Evolutionary conservation across 352 stramenopile genomes (phyloP).

Genomic region (Pythium utonaiense): DNA sequence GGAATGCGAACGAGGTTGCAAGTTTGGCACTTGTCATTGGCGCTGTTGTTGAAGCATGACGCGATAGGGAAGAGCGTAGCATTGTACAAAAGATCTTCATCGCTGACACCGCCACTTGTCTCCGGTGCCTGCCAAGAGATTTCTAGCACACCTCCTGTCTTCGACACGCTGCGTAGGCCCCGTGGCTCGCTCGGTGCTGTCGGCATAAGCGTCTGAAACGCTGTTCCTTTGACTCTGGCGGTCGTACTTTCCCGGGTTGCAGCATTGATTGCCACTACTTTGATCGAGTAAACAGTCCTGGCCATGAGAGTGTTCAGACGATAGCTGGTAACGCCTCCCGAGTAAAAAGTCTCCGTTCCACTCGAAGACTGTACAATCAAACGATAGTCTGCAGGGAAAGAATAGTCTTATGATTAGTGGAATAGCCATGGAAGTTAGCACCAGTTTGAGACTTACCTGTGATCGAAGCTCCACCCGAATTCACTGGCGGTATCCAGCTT

Average conservation of each 20-base stretch:
- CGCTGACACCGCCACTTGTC: slow-evolving; percentile 31
- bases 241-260: slow-evolving; percentile 25
- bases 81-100: slow-evolving; percentile 46
- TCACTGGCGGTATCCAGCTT: slow-evolving; percentile 35
- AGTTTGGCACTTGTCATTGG: slow-evolving; percentile 14
- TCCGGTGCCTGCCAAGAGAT: slow-evolving; percentile 42
- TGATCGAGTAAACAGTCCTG: slow-evolving; percentile 44
- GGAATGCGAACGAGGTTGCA: slow-evolving; percentile 32
- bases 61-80: slow-evolving; percentile 28
- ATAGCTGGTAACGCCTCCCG: slow-evolving; percentile 12
- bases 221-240: slow-evolving; percentile 15
- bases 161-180: slow-evolving; percentile 25
- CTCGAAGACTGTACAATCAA: slow-evolving; percentile 6
- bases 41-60: slow-evolving; percentile 28
- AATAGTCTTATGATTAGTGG: no score
- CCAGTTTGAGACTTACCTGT: slow-evolving; percentile 37
- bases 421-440: neutral
- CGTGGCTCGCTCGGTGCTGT: slow-evolving; percentile 34
- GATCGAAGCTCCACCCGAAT: slow-evolving; percentile 43
- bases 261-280: slow-evolving; percentile 41
- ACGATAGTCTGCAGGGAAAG: slow-evolving; percentile 21
- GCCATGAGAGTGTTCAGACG: slow-evolving; percentile 31
- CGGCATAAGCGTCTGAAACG: slow-evolving; percentile 35
- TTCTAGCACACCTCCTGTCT: slow-evolving; percentile 47
- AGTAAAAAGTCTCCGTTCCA: slow-evolving; percentile 16